Evolutionary conservation across 2,329 filamentous ascomycete species (phyloP).

Genomic region (Aureobasidium leucospermi): DNA sequence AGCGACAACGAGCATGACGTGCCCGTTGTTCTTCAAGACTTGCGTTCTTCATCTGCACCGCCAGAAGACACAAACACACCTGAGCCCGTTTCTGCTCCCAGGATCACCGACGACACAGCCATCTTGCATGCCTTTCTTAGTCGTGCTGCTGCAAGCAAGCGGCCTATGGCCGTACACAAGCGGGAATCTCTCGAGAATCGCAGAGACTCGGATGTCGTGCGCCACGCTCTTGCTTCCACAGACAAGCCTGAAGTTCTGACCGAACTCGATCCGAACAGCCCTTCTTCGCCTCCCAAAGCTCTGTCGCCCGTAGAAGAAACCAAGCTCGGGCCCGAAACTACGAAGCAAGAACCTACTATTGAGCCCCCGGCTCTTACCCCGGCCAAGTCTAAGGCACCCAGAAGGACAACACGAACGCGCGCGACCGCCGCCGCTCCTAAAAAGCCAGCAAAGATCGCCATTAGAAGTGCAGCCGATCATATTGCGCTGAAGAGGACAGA

Average conservation of each 20-base stretch:
- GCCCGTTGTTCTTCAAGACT: neutral
- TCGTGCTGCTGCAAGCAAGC: conserved; percentile 41
- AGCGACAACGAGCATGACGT: conserved; percentile 6
- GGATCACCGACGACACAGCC: conserved; percentile 40
- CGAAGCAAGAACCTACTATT: neutral
- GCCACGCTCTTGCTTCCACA: conserved; percentile 40
- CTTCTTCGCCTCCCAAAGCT: conserved; percentile 30
- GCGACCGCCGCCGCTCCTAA: conserved; percentile 1
- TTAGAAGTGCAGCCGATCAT: conserved; percentile 36
- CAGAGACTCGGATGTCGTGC: conserved; percentile 40
- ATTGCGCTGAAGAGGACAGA: conserved; percentile 42
- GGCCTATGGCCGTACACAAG: conserved; percentile 27
- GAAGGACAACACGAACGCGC: neutral
- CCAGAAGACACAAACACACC: conserved; percentile 25
- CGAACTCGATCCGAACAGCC: conserved; percentile 41
- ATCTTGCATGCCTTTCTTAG: conserved; percentile 43
- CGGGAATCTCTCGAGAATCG: conserved; percentile 39
- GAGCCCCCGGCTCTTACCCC: neutral
- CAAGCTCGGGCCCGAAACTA: neutral
- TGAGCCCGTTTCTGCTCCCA: conserved; percentile 22
- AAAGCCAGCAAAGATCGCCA: conserved; percentile 33
- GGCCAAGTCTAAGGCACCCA: neutral
- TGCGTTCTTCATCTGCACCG: conserved; percentile 24
- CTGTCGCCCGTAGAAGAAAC: neutral
- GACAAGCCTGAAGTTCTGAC: conserved; percentile 33